Percentiles rank a stretch among this genome's conserved stretches.
Evolutionary conservation across 176 grass and related monocot species (phyloP).

Genomic region (Panicum miliaceum): DNA sequence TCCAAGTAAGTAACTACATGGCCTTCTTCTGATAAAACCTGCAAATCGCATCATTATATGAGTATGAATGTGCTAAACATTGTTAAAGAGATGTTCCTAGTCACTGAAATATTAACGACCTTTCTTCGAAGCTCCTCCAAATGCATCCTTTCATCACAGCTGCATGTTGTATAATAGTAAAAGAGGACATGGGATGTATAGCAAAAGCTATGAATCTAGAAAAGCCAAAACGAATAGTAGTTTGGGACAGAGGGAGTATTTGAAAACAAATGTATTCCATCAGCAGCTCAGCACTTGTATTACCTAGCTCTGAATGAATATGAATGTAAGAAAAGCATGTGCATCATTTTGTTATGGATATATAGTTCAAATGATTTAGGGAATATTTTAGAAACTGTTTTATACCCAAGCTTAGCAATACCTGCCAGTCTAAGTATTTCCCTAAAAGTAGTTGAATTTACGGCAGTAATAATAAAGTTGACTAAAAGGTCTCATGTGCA

Average conservation of each 20-base stretch:
- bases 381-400: slow-evolving; percentile 10
- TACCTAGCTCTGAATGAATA: slow-evolving; percentile 13
- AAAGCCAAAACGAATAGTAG: too few relatives aligned
- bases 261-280: slow-evolving; percentile 1
- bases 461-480: slow-evolving; percentile 8
- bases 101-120: slow-evolving; percentile 56
- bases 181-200: slow-evolving; percentile 11
- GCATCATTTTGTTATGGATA: background rate
- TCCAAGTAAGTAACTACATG: slow-evolving; percentile 67
- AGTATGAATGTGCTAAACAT: slow-evolving; percentile 19
- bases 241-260: too few relatives aligned
- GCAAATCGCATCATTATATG: too few relatives aligned
- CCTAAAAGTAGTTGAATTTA: background rate
- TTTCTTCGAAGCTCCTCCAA: slow-evolving; percentile 86
- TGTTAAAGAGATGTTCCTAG: slow-evolving; percentile 32
- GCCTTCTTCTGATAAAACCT: slow-evolving; percentile 84
- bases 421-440: background rate
- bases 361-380: slow-evolving; percentile 1
- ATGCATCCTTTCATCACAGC: slow-evolving; percentile 97
- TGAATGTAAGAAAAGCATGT: slow-evolving; percentile 19
- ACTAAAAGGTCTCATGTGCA: background rate
- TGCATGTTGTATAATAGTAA: slow-evolving; percentile 78
- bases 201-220: too few relatives aligned
- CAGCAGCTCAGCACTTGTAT: slow-evolving; percentile 3
- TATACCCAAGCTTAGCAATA: slow-evolving; percentile 3